phyloP scores from a whole-genome alignment of 75 land plant species.

The Pinus albicaulis region DNA sequence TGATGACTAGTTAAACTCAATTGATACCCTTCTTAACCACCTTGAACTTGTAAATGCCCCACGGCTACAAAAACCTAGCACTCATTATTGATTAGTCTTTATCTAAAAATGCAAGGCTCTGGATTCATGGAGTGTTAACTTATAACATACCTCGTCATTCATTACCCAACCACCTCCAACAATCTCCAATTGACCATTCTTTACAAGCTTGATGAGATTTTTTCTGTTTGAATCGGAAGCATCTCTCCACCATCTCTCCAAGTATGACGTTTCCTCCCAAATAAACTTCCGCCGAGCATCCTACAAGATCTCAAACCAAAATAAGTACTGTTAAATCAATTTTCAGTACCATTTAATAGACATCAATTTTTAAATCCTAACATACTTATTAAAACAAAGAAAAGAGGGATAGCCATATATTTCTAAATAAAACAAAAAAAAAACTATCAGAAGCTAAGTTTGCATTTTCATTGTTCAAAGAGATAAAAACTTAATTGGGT shows the following conservation, averaged over 20 bases:
- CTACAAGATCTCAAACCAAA: constrained; percentile 27
- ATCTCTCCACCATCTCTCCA: constrained; percentile 98
- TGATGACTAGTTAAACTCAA: background rate
- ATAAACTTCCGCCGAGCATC: constrained; percentile 94
- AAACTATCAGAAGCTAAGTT: background rate
- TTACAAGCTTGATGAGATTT: constrained; percentile 61
- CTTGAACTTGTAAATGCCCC: background rate
- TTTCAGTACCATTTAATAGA: background rate
- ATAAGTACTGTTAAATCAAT: background rate
- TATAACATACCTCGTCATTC: constrained; percentile 92
- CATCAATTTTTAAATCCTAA: background rate
- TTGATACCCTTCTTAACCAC: background rate
- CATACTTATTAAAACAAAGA: background rate
- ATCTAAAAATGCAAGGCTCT: background rate
- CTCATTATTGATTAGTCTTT: background rate
- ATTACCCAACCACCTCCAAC: constrained; percentile 99
- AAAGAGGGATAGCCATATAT: background rate
- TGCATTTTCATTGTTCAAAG: background rate
- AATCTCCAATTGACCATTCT: constrained; percentile 95
- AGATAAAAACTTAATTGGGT: background rate
- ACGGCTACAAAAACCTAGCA: background rate
- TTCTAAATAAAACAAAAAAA: background rate
- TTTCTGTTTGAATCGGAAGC: constrained; percentile 56
- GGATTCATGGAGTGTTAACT: background rate
- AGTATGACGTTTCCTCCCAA: constrained; percentile 99